Evolutionary conservation across 331 rosid genomes (phyloP).

Genomic region (Pyracantha coccinea): DNA sequence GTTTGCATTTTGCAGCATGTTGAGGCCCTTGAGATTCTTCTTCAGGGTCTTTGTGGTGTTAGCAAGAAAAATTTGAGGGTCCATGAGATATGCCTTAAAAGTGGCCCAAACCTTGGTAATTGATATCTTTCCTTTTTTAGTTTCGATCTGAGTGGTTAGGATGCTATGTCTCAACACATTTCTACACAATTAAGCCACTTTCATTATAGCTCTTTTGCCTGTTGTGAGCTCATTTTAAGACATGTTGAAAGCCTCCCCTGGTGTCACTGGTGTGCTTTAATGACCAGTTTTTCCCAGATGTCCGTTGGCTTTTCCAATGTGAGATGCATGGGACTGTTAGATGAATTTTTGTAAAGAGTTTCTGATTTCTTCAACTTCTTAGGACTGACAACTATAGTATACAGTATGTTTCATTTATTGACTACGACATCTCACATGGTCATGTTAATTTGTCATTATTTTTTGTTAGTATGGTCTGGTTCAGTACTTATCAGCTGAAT

Average conservation of each 20-base stretch:
- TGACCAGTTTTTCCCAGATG: background rate
- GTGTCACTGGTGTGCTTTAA: background rate
- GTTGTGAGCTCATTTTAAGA: background rate
- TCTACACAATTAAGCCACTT: background rate
- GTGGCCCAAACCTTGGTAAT: conserved; percentile 74
- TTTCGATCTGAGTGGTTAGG: background rate
- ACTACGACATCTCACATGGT: background rate
- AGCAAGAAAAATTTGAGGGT: conserved; percentile 64
- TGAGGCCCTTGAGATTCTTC: conserved; percentile 91
- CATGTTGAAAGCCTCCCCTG: background rate
- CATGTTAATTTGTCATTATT: background rate
- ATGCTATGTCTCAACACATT: background rate
- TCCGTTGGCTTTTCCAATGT: background rate
- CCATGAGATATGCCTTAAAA: conserved; percentile 87
- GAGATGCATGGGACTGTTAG: background rate
- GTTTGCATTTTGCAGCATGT: too few relatives aligned
- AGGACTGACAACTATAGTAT: background rate
- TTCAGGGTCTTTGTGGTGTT: conserved; percentile 93
- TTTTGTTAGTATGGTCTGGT: background rate
- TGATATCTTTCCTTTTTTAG: background rate
- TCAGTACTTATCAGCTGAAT: background rate
- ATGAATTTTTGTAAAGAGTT: background rate
- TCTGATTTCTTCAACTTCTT: background rate
- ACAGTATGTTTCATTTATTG: background rate
- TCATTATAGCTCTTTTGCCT: background rate